Evolutionary conservation across 2,329 filamentous ascomycete genomes (phyloP).

Genomic region (Magnaporthiopsis poae): DNA sequence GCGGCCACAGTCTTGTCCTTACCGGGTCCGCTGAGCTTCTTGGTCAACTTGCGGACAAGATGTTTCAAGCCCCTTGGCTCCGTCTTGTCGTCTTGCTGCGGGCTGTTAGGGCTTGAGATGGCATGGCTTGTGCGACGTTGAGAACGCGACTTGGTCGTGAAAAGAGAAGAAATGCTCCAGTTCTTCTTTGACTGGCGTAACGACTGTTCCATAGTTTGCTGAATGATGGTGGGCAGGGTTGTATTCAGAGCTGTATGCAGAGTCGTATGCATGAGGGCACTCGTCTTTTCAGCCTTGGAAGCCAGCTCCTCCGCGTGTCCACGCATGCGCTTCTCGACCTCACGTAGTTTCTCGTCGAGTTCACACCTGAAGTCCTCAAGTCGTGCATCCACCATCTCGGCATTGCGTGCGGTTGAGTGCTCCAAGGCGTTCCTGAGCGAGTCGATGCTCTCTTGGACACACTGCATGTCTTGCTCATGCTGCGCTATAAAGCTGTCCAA

Average conservation of each 20-base stretch:
- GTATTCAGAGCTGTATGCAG: background rate
- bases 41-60: background rate
- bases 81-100: too few relatives aligned
- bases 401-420: background rate
- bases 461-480: background rate
- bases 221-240: background rate
- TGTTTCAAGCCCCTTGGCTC: too few relatives aligned
- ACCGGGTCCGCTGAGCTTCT: background rate
- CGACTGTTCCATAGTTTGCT: background rate
- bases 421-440: background rate
- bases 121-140: too few relatives aligned
- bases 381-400: background rate
- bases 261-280: background rate
- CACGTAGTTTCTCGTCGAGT: background rate
- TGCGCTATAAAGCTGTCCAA: background rate
- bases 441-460: background rate
- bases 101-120: too few relatives aligned
- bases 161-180: background rate
- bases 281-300: background rate
- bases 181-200: background rate
- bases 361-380: background rate
- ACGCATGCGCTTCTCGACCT: background rate
- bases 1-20: background rate
- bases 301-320: background rate
- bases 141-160: too few relatives aligned